Evolutionary conservation across 2,329 filamentous ascomycete genomes (phyloP), one percentile per base, ranked within the genome.

Genomic region (Fusarium sp.): DNA sequence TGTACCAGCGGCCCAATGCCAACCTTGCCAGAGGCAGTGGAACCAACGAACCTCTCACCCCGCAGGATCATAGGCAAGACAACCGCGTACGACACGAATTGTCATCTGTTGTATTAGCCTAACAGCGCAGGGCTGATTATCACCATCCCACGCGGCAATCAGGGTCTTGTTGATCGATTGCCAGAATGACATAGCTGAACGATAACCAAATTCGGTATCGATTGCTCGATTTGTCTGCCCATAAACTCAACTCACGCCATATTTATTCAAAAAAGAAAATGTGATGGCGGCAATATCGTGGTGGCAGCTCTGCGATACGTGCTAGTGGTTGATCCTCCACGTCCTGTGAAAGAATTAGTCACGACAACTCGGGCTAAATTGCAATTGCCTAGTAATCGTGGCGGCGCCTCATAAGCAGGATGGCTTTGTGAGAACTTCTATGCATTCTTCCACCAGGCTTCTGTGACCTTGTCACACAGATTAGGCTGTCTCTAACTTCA

Each of bases 391-490:
- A 57, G 65, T 66, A 58, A 56, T 49, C 49, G 56, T 55, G 59
- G 65, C 60, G 59, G 62, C 56, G 62, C 56, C 56, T 52, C 62
- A 52, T 57, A 55, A 54, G 41, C 52, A 68, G 37, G 48, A 59
- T 60, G 59, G 59, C 41, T 48, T 46, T 41, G 52, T 52, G 51
- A 60, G 59, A 66, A 61, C 73, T 75, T 75, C 73, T 58, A 75
- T 75, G 67, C 73, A 70, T 75, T 68, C 73, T 75, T 75, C 73
- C 46, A 75, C 57, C 67, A 66, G 65, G 43, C 65, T 75, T 75
- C 73, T 64, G 48, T 54, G 31, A 26, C 49, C 55, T 54, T 45
- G 31, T 41, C 61, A 65, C 61, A 30, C 53, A 59, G 39, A 53
- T 70, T 74, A 69, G 23, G 30, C 64, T 50, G 10, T 23, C 30